A percentile compares a stretch with the other conserved stretches of the same genome.
These are phyloP conservation scores for Trichoderma atrobrunneum DNA, from an alignment of 2,329 filamentous ascomycete genomes.

Conservation along the genomic window DNA sequence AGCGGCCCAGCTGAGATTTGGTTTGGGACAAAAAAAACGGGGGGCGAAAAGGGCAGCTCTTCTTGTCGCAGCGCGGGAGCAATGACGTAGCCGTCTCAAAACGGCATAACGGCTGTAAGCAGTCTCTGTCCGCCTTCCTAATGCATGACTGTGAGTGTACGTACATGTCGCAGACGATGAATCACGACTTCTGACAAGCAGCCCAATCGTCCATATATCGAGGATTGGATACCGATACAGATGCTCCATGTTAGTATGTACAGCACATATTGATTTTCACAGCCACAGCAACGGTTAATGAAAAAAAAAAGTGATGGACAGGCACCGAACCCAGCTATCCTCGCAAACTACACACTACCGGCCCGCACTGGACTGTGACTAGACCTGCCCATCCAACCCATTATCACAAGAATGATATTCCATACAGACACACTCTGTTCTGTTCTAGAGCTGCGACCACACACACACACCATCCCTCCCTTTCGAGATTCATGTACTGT, in stretches of 20 bases:
- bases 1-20: conserved; percentile 8
- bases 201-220: not conserved
- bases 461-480: not conserved
- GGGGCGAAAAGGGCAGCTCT: conserved; percentile 13
- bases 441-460: not conserved
- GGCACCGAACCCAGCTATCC: not conserved
- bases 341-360: not conserved
- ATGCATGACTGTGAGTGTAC: not conserved
- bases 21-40: not conserved
- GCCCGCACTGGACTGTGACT: not conserved
- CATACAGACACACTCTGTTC: not conserved
- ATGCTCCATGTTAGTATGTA: not conserved
- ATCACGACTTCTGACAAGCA: not conserved
- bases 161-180: not conserved
- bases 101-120: conserved; percentile 8
- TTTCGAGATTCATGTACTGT: not conserved
- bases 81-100: conserved; percentile 10
- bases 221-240: not conserved
- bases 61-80: not conserved
- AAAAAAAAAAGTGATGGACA: not conserved
- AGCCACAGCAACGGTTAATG: not conserved
- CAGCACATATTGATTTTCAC: not conserved
- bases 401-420: not conserved
- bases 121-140: not conserved
- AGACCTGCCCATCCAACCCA: not conserved